These are phyloP conservation scores for Xylaria intraflava DNA, from an alignment of 495 filamentous ascomycete species.

Conservation along the genomic window DNA sequence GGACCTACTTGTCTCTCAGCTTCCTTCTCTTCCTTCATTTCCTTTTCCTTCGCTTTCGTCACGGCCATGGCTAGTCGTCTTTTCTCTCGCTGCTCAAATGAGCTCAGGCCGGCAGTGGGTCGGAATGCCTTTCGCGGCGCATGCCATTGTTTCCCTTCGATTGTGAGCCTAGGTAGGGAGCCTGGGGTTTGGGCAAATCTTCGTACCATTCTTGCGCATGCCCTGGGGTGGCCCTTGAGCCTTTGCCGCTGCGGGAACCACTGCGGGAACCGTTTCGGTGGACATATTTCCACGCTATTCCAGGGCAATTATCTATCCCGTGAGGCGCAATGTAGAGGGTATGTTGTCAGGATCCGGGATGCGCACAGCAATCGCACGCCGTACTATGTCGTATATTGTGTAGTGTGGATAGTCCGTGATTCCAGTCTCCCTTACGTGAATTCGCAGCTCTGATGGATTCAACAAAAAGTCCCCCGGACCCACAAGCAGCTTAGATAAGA, in stretches of 20 bases:
- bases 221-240: slow-evolving; percentile 34
- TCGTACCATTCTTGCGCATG: slow-evolving; percentile 60
- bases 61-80: slow-evolving; percentile 57
- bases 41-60: slow-evolving; percentile 82
- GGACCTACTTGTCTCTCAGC: slow-evolving; percentile 66
- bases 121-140: slow-evolving; percentile 76
- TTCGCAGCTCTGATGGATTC: not conserved
- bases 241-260: slow-evolving; percentile 9
- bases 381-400: too few relatives aligned
- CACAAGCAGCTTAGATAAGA: not conserved
- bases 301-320: not conserved
- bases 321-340: too few relatives aligned
- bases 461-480: not conserved
- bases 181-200: not conserved
- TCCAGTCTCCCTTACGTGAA: too few relatives aligned
- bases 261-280: not conserved
- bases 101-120: slow-evolving; percentile 64
- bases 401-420: too few relatives aligned
- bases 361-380: too few relatives aligned
- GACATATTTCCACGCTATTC: slow-evolving; percentile 14
- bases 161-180: slow-evolving; percentile 7
- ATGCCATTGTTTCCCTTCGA: slow-evolving; percentile 93
- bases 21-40: slow-evolving; percentile 95
- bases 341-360: too few relatives aligned
- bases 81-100: slow-evolving; percentile 68